Evolutionary conservation across 805 yeast genomes (phyloP).

Genomic region (Ogataea zsoltii): DNA sequence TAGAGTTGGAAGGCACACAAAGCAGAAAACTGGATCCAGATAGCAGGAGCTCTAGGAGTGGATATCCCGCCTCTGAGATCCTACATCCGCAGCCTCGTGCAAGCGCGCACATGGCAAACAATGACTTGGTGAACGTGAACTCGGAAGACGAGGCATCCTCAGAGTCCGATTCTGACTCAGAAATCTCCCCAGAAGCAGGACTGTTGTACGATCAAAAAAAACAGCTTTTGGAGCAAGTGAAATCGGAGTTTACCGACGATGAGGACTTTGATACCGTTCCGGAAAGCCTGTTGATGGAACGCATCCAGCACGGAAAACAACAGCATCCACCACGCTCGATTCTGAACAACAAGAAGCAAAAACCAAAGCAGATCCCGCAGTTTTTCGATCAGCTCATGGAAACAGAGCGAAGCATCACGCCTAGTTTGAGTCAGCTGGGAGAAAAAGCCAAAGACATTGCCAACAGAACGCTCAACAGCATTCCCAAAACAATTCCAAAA

Average conservation of each 20-base stretch:
- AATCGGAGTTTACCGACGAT: conserved; percentile 28
- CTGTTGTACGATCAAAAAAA: conserved; percentile 20
- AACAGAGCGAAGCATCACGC: conserved; percentile 21
- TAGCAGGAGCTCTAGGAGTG: neutral
- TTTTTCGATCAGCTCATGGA: conserved; percentile 22
- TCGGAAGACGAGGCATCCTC: conserved; percentile 30
- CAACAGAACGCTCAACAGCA: conserved; percentile 24
- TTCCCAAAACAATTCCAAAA: conserved; percentile 26
- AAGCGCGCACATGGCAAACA: neutral
- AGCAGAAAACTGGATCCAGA: neutral
- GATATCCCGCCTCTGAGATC: neutral
- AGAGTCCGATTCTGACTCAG: conserved; percentile 15
- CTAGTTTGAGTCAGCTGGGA: conserved; percentile 24
- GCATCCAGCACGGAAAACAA: conserved; percentile 8
- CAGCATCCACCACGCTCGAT: conserved; percentile 9
- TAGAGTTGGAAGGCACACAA: neutral
- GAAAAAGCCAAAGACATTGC: conserved; percentile 32
- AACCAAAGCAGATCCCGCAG: conserved; percentile 7
- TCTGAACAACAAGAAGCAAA: conserved; percentile 1
- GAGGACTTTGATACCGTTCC: conserved; percentile 30
- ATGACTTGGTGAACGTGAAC: conserved; percentile 24
- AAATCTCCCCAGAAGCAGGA: conserved; percentile 7
- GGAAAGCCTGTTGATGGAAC: conserved; percentile 30
- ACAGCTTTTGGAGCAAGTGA: conserved; percentile 20
- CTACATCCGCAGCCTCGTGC: conserved; percentile 14